phyloP scores from a whole-genome alignment of 139 green algal species.

The Nannochloris sp. region DNA sequence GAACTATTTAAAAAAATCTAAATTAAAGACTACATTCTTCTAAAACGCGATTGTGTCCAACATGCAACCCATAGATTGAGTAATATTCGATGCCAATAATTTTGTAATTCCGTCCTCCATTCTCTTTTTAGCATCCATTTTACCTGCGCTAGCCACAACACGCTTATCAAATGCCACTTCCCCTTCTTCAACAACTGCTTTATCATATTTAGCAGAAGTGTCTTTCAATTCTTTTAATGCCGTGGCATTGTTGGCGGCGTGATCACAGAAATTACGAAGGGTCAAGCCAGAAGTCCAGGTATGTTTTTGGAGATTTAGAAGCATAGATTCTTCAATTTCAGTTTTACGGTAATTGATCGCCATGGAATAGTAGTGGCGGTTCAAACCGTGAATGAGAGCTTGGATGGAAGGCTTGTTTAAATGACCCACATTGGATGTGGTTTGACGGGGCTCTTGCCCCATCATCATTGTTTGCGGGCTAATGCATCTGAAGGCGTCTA shows the following conservation, averaged over 20 bases:
- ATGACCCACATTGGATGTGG: constrained; percentile 95
- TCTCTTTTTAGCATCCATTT: constrained; percentile 97
- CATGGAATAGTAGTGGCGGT: constrained; percentile 99
- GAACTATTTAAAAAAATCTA: too few relatives aligned
- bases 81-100: constrained; percentile 93
- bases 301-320: constrained; percentile 93
- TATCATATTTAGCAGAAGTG: constrained; percentile 68
- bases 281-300: constrained; percentile 85
- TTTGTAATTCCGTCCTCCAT: constrained; percentile 59
- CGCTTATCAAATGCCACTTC: constrained; percentile 72
- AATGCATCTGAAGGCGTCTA: constrained; percentile 71
- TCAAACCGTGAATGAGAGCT: constrained; percentile 95
- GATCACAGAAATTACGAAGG: constrained; percentile 64
- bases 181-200: constrained; percentile 87
- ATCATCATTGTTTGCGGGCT: constrained; percentile 98
- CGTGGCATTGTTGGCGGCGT: constrained; percentile 67
- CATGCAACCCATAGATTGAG: constrained; percentile 89
- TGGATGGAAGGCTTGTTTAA: constrained; percentile 98
- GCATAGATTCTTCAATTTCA: constrained; percentile 97
- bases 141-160: constrained; percentile 77
- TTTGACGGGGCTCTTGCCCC: constrained; percentile 96
- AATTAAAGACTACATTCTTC: not conserved
- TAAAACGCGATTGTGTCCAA: constrained; percentile 93
- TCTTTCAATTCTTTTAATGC: constrained; percentile 71
- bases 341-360: constrained; percentile 99